A percentile compares a stretch with the other conserved stretches of the same genome.
Evolutionary conservation across 176 grass and related monocot genomes (phyloP).

Genomic region (Rhynchospora pubera): DNA sequence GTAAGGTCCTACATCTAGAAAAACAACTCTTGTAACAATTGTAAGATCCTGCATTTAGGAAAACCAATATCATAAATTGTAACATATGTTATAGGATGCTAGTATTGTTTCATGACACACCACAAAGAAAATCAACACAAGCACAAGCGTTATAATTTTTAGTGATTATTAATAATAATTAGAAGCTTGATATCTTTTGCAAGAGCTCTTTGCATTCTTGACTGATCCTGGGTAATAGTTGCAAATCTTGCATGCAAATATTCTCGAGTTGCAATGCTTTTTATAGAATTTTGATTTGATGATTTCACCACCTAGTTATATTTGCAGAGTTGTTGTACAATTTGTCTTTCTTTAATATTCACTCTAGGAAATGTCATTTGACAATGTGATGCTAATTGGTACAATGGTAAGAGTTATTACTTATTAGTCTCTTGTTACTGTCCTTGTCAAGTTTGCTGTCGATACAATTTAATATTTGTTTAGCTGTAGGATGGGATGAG

Average conservation of each 20-base stretch:
- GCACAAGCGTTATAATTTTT: background rate
- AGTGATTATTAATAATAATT: background rate
- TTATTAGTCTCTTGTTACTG: background rate
- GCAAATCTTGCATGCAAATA: background rate
- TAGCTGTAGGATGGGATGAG: background rate
- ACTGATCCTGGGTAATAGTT: background rate
- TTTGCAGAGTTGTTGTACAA: background rate
- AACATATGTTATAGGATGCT: background rate
- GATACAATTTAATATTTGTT: background rate
- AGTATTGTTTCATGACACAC: background rate
- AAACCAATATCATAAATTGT: background rate
- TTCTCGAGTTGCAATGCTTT: background rate
- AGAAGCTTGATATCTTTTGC: background rate
- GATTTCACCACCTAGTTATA: background rate
- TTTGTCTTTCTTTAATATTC: background rate
- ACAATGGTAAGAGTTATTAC: background rate
- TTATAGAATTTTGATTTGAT: background rate
- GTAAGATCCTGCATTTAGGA: background rate
- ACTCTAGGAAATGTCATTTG: background rate
- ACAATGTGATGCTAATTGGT: background rate
- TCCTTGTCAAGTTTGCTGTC: background rate
- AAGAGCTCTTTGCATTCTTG: background rate
- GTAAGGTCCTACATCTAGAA: too few relatives aligned
- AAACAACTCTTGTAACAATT: too few relatives aligned
- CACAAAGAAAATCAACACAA: background rate